Evolutionary conservation across 148 eudicot species (phyloP).

Genomic region (Amaranthus palmeri): DNA sequence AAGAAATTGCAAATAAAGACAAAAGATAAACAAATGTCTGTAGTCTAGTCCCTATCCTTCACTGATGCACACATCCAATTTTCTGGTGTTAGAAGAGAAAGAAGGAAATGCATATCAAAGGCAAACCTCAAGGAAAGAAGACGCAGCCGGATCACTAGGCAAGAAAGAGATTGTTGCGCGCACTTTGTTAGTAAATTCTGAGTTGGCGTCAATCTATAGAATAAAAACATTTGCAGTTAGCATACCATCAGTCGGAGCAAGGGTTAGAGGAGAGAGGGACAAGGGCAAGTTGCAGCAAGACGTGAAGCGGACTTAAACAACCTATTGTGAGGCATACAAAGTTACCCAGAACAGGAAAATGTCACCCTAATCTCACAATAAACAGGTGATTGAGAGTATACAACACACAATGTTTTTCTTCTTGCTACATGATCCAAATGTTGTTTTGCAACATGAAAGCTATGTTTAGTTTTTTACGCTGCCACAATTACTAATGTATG

Average conservation of each 20-base stretch:
- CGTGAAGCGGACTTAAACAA: no score
- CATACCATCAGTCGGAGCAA: constrained; percentile 2
- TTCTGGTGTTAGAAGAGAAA: not conserved
- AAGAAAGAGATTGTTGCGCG: constrained; percentile 56
- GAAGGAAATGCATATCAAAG: not conserved
- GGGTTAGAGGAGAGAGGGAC: not conserved
- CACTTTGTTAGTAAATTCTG: constrained; percentile 62
- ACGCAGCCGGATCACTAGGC: constrained; percentile 81
- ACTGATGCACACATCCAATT: not conserved
- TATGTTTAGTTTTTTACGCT: not conserved
- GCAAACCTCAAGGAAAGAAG: constrained; percentile 74
- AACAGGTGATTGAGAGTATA: no score
- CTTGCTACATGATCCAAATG: not conserved
- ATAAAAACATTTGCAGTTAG: constrained; percentile 9
- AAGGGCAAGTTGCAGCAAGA: no score
- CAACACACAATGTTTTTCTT: no score
- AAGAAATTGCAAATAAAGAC: not conserved
- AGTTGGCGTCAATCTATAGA: constrained; percentile 72
- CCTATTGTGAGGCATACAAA: no score
- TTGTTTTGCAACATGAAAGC: not conserved
- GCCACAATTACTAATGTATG: not conserved
- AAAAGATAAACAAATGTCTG: not conserved
- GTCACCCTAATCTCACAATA: no score
- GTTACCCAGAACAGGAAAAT: no score
- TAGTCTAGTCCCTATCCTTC: not conserved